phyloP scores from a whole-genome alignment of 345 rosid genomes.

The Eucalyptus albens region DNA sequence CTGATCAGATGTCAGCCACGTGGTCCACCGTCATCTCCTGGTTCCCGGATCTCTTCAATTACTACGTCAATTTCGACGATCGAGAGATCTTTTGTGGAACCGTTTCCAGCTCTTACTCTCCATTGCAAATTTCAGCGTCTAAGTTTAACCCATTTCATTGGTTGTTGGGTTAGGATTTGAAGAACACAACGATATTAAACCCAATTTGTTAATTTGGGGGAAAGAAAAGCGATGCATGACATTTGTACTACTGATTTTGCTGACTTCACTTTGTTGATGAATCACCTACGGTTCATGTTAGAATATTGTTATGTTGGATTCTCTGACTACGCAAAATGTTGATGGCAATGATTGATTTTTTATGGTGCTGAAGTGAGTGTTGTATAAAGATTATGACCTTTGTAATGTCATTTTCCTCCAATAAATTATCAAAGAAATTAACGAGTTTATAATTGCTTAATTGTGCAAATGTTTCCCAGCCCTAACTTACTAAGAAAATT shows the following conservation, averaged over 20 bases:
- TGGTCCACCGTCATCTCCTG: constrained; percentile 96
- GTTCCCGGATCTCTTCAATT: constrained; percentile 95
- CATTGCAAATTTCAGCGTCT: not conserved
- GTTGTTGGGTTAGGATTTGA: not conserved
- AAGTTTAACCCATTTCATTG: not conserved
- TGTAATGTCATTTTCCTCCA: not conserved
- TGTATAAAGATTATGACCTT: not conserved
- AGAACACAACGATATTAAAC: not conserved
- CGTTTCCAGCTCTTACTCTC: not conserved
- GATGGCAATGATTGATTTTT: not conserved
- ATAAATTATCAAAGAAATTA: not conserved
- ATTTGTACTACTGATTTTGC: not conserved
- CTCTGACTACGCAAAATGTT: not conserved
- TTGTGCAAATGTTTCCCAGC: no score
- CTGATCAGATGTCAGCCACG: constrained; percentile 89
- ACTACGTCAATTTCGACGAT: constrained; percentile 76
- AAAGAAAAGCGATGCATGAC: not conserved
- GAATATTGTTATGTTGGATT: not conserved
- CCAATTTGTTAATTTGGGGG: not conserved
- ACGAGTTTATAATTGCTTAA: no score
- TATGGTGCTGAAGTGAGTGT: not conserved
- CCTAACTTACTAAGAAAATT: not conserved
- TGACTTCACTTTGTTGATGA: not conserved
- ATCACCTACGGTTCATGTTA: not conserved
- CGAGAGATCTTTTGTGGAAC: constrained; percentile 44